These are phyloP conservation scores for Aspergillus quadrilineatus DNA, from an alignment of 2,329 filamentous ascomycete genomes.

Conservation along the genomic window DNA sequence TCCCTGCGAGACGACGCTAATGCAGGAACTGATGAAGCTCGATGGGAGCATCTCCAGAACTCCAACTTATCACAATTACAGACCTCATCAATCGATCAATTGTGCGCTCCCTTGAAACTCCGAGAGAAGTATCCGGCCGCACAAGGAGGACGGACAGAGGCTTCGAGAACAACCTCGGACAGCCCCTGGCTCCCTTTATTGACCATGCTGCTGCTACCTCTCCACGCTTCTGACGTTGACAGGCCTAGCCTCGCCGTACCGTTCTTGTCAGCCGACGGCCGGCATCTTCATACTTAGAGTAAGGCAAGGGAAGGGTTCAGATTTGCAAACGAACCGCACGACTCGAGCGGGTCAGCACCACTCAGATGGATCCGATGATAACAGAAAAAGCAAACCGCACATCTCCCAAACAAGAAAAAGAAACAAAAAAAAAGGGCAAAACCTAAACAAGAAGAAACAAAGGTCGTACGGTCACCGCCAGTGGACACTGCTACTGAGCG, in stretches of 20 bases:
- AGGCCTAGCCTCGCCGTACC: background rate
- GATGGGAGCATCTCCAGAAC: slow-evolving; percentile 8
- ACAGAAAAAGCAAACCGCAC: slow-evolving; percentile 4
- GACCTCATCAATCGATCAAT: slow-evolving; percentile 1
- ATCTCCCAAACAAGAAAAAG: slow-evolving; percentile 6
- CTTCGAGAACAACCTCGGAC: slow-evolving; percentile 3
- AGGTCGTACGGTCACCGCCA: slow-evolving; percentile 17
- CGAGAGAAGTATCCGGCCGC: background rate
- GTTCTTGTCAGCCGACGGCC: background rate
- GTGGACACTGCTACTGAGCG: background rate
- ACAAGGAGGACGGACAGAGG: background rate
- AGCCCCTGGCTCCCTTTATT: slow-evolving; percentile 1
- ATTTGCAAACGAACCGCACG: background rate
- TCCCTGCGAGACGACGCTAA: slow-evolving; percentile 29
- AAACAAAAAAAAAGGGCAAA: slow-evolving; percentile 5
- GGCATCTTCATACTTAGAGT: background rate
- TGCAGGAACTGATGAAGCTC: slow-evolving; percentile 37
- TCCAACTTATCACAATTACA: slow-evolving; percentile 12
- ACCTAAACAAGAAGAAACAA: slow-evolving; percentile 3
- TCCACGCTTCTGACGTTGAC: slow-evolving; percentile 1
- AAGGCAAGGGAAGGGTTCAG: slow-evolving; percentile 6
- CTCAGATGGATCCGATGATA: slow-evolving; percentile 3
- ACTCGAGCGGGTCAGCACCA: slow-evolving; percentile 9
- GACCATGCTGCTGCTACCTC: background rate
- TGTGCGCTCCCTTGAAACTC: slow-evolving; percentile 10